These are phyloP conservation scores for Grosmannia huntii DNA, from an alignment of 2,329 filamentous ascomycete species.

Conservation along the genomic window DNA sequence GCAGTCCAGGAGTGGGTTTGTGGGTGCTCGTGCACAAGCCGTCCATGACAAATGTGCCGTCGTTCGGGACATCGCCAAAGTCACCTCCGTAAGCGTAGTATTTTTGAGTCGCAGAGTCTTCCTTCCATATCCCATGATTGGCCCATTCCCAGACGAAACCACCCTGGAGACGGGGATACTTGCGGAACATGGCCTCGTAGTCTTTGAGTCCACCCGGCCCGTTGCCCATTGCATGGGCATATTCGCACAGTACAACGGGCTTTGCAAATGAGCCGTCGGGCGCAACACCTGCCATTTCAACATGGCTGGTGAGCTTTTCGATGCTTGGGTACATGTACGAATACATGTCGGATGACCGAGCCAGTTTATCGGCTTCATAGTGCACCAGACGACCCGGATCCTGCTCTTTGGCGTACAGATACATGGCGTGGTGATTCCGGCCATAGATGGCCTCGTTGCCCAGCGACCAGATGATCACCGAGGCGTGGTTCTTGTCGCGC, in stretches of 20 bases:
- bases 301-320: constrained; percentile 34
- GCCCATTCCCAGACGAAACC: constrained; percentile 58
- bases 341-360: constrained; percentile 50
- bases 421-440: constrained; percentile 55
- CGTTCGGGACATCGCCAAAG: constrained; percentile 48
- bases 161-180: constrained; percentile 48
- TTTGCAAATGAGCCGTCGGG: constrained; percentile 35
- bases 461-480: constrained; percentile 60
- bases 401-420: constrained; percentile 42
- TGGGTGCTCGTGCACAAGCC: constrained; percentile 42
- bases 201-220: constrained; percentile 58
- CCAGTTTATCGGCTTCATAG: constrained; percentile 52
- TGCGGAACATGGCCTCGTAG: constrained; percentile 51
- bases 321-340: constrained; percentile 54
- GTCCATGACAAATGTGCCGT: constrained; percentile 50
- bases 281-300: constrained; percentile 21
- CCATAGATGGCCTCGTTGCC: constrained; percentile 66
- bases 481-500: constrained; percentile 58
- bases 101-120: constrained; percentile 25
- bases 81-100: constrained; percentile 48
- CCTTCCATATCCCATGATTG: constrained; percentile 43
- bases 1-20: constrained; percentile 40
- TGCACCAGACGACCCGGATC: constrained; percentile 49
- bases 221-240: constrained; percentile 59
- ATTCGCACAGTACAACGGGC: constrained; percentile 47